Evolutionary conservation across 2,329 filamentous ascomycete species (phyloP).

Genomic region (Coniochaeta hoffmannii): DNA sequence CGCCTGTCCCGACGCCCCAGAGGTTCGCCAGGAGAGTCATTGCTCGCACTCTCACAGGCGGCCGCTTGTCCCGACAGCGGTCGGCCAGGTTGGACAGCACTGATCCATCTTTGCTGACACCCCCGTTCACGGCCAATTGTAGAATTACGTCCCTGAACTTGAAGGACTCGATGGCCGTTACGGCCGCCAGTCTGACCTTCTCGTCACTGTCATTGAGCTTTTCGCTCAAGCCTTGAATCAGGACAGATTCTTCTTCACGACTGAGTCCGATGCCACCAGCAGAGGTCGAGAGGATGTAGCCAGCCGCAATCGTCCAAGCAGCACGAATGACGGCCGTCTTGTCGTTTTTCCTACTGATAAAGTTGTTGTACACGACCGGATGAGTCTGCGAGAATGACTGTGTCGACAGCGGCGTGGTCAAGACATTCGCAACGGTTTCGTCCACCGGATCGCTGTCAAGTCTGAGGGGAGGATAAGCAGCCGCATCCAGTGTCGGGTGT

Average conservation of each 20-base stretch:
- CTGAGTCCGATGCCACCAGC: slow-evolving; percentile 85
- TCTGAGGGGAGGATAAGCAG: slow-evolving; percentile 73
- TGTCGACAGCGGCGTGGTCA: slow-evolving; percentile 77
- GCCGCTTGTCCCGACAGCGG: slow-evolving; percentile 79
- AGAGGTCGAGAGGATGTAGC: slow-evolving; percentile 83
- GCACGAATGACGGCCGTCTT: slow-evolving; percentile 76
- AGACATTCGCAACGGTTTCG: slow-evolving; percentile 47
- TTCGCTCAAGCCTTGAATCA: slow-evolving; percentile 68
- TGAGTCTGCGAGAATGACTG: slow-evolving; percentile 86
- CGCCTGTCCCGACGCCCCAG: slow-evolving; percentile 88
- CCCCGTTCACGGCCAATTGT: slow-evolving; percentile 71
- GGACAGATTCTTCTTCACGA: slow-evolving; percentile 67
- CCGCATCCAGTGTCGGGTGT: slow-evolving; percentile 64
- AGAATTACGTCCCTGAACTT: slow-evolving; percentile 72
- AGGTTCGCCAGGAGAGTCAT: slow-evolving; percentile 79
- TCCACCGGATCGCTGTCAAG: slow-evolving; percentile 49
- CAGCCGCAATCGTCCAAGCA: slow-evolving; percentile 77
- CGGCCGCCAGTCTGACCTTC: slow-evolving; percentile 81
- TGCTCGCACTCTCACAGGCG: slow-evolving; percentile 73
- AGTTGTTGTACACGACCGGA: slow-evolving; percentile 70
- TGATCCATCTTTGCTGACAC: slow-evolving; percentile 67
- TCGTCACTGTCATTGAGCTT: slow-evolving; percentile 87
- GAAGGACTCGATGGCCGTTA: slow-evolving; percentile 76
- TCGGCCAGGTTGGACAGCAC: slow-evolving; percentile 78
- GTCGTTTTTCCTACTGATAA: slow-evolving; percentile 78